Percentiles rank a stretch among this genome's conserved stretches.
Conservation (phyloP, 148 eudicot genomes). For the Rhododendron mucronatum region DNA sequence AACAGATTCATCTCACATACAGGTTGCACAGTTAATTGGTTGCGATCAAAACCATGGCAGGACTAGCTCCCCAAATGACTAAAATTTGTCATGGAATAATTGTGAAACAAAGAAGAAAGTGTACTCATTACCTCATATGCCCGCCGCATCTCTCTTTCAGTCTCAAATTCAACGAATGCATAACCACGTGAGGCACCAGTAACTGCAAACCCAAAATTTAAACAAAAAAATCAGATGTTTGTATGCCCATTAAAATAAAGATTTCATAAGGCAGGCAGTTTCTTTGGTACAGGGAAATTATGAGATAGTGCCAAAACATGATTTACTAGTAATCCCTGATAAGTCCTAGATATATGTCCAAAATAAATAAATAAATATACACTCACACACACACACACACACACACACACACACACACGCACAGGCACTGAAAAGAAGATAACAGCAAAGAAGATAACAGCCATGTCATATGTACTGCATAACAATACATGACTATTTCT, state of each 20-base stretch:
- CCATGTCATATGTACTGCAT: background rate
- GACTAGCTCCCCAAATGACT: background rate
- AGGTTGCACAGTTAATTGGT: background rate
- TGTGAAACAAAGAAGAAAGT: background rate
- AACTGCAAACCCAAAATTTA: slow-evolving; percentile 46
- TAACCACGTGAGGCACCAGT: slow-evolving; percentile 97
- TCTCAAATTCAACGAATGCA: slow-evolving; percentile 88
- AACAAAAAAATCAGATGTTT: slow-evolving; percentile 1
- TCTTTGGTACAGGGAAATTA: background rate
- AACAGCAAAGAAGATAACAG: background rate
- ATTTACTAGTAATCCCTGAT: background rate
- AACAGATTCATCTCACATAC: background rate
- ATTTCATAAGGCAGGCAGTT: background rate
- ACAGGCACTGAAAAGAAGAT: no score
- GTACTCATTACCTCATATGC: slow-evolving; percentile 66
- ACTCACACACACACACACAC: no score
- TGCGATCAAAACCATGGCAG: background rate
- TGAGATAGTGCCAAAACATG: background rate
- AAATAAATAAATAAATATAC: background rate
- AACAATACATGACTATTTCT: background rate
- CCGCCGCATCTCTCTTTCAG: slow-evolving; percentile 82
- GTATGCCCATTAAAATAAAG: background rate
- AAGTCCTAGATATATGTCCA: background rate
- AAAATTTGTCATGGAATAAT: background rate
- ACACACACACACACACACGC: no score